phyloP scores from a whole-genome alignment of 2,329 filamentous ascomycete species.

The Fusarium sambucinum region DNA sequence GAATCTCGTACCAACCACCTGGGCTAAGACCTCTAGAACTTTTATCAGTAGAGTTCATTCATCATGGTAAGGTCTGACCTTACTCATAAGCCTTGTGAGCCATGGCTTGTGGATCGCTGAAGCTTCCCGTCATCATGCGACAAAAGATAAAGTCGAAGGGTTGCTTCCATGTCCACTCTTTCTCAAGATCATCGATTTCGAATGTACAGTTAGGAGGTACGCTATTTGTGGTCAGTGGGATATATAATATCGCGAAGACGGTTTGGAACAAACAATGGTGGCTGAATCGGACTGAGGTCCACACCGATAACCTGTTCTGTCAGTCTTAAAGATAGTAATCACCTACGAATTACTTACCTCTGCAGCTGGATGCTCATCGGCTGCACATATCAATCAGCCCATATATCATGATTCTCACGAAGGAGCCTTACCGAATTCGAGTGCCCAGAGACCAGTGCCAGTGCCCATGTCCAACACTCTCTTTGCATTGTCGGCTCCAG shows the following conservation, averaged over 20 bases:
- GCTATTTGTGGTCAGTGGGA: background rate
- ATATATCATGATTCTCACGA: accelerated
- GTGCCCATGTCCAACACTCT: conserved; percentile 30
- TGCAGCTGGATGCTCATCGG: conserved; percentile 24
- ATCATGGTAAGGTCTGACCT: background rate
- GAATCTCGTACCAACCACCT: conserved; percentile 32
- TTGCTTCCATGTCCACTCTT: conserved; percentile 28
- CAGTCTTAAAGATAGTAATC: background rate
- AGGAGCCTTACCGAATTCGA: conserved; percentile 4
- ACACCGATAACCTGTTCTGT: conserved; percentile 25
- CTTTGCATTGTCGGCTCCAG: conserved; percentile 17
- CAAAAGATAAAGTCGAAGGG: conserved; percentile 33
- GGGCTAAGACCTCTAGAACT: conserved; percentile 1
- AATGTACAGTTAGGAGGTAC: conserved; percentile 29
- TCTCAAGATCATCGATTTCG: conserved; percentile 31
- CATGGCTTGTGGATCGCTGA: conserved; percentile 1
- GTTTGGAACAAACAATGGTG: conserved; percentile 16
- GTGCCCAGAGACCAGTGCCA: conserved; percentile 30
- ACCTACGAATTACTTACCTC: background rate
- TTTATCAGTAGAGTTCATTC: accelerated
- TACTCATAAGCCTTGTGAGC: conserved; percentile 13
- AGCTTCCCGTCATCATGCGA: conserved; percentile 35
- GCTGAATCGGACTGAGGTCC: conserved; percentile 27
- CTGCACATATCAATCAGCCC: background rate
- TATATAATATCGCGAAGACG: accelerated